Evolutionary conservation across 805 yeast species (phyloP), one percentile per base, ranked within the genome.

Genomic region (Groenewaldozyma salmanticensis): DNA sequence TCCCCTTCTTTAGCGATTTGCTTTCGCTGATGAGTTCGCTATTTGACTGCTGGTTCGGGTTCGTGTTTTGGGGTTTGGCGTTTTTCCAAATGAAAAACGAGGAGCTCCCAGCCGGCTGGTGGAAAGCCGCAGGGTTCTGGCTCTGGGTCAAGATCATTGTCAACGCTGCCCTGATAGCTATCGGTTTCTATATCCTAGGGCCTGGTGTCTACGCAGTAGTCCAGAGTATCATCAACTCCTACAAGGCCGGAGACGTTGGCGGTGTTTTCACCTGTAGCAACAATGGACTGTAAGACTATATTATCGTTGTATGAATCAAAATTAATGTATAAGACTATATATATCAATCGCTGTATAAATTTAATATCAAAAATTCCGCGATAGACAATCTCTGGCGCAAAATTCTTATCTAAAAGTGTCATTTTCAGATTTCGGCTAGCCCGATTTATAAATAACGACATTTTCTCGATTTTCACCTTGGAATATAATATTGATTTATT

Each of bases 11-110:
- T 57, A 66, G 74, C 21, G 80, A 75, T 49, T 57, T 75, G 45
- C 60, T 75, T 27, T 67, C 78, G 2, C 59, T 75, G 50, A 74
- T 75, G 79, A 70, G 75, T 11, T 74, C 81, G 2, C 59, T 76
- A 39, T 75, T 75, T 51, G 81, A 75, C 54, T 74, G 80, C 54
- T 76, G 79, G 77, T 76, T 75, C 48, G 81, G 81, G 0, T 75
- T 74, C 49, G 72, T 75, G 4, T 75, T 75, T 49, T 75, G 81
- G 81, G 61, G 78, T 13, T 68, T 72, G 22, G 80, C 81, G 0
- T 75, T 55, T 54, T 66, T 72, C 52, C 65, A 68, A 49, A 58
- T 74, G 48, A 64, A 64, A 46, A 58, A 60, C 38, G 58, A 57
- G n/a, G 56, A 58, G 27, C 58, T 58, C 38, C 56, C 57, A n/a